Evolutionary conservation across 257 asterid species (phyloP).

Genomic region (Solanum bulbocastanum): DNA sequence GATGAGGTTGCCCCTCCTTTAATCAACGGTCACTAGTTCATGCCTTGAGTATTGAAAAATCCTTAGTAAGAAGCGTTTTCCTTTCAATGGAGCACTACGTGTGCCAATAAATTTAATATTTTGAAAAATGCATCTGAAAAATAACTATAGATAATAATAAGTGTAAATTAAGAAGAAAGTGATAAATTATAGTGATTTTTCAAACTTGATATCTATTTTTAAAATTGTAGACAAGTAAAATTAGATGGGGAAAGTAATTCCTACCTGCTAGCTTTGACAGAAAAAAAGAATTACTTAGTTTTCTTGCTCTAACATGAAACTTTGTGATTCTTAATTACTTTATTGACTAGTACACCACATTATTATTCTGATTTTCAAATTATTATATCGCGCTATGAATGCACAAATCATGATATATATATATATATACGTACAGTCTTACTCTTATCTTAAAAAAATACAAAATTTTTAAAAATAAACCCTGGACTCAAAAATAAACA

Average conservation of each 20-base stretch:
- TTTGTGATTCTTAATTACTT: neutral
- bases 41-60: neutral
- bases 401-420: neutral
- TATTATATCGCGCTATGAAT: neutral
- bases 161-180: neutral
- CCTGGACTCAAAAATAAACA: no score
- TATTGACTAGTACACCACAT: neutral
- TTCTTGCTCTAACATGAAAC: neutral
- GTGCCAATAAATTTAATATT: no score
- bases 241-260: neutral
- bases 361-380: neutral
- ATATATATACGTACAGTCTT: no score
- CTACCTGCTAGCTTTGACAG: neutral
- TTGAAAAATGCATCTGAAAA: no score
- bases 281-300: no score
- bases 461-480: no score
- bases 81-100: neutral
- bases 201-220: neutral
- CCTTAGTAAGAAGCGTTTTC: rapidly evolving
- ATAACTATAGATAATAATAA: neutral
- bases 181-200: neutral
- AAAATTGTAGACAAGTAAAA: neutral
- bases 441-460: neutral
- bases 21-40: no score
- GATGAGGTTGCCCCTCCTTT: no score